Evolutionary conservation across 202 grass and related monocot genomes (phyloP).

Genomic region (Zoysia matrella): DNA sequence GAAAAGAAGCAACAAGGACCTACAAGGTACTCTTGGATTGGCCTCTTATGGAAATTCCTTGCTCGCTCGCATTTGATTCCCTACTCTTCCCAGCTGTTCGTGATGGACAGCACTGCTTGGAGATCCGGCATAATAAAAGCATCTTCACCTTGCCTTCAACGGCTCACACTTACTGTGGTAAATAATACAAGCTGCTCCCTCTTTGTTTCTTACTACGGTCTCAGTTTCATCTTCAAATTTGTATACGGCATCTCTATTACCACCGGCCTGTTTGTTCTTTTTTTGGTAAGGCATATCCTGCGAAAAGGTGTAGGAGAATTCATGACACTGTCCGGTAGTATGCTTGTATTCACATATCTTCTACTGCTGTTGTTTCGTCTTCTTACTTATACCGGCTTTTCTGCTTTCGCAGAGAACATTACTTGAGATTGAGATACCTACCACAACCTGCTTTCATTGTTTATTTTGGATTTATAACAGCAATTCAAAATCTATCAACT

Average conservation of each 20-base stretch:
- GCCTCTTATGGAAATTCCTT: conserved; percentile 57
- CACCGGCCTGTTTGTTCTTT: conserved; percentile 28
- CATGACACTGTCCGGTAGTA: conserved; percentile 29
- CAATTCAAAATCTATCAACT: conserved; percentile 16
- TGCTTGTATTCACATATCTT: conserved; percentile 36
- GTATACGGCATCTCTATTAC: not conserved
- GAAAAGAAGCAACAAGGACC: conserved; percentile 45
- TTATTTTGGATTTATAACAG: conserved; percentile 14
- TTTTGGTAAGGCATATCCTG: conserved; percentile 23
- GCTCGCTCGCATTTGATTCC: conserved; percentile 56
- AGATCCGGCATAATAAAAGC: conserved; percentile 43
- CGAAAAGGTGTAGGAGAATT: conserved; percentile 19
- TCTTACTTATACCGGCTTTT: not conserved
- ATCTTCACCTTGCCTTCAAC: conserved; percentile 12
- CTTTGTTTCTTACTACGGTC: conserved; percentile 18
- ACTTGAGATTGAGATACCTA: conserved; percentile 1
- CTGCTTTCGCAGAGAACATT: conserved; percentile 12
- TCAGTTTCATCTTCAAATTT: conserved; percentile 4
- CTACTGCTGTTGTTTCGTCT: conserved; percentile 14
- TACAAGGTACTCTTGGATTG: conserved; percentile 59
- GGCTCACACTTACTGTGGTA: not conserved
- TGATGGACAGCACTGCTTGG: conserved; percentile 43
- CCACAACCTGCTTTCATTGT: not conserved
- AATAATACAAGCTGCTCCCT: conserved; percentile 16
- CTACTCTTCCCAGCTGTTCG: conserved; percentile 30